Conservation (phyloP, 2,329 filamentous ascomycete species). For the Trichoderma endophyticum region DNA sequence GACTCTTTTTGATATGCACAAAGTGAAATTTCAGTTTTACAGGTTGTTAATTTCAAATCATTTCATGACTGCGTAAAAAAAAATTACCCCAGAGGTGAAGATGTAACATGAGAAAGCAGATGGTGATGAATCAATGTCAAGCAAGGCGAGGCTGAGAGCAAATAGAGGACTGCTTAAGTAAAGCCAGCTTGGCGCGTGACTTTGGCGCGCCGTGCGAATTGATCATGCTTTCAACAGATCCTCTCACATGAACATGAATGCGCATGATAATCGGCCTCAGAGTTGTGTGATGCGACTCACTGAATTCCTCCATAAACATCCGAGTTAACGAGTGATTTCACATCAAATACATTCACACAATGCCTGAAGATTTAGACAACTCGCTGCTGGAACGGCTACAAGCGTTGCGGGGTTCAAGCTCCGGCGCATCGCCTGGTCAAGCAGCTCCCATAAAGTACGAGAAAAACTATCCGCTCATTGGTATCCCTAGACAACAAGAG, state of each 20-base stretch:
- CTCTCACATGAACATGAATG: conserved; percentile 4
- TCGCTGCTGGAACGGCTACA: conserved; percentile 53
- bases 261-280: not conserved
- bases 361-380: conserved; percentile 41
- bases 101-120: not conserved
- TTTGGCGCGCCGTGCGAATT: not conserved
- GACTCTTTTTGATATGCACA: not conserved
- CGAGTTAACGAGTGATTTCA: not conserved
- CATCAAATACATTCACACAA: conserved; percentile 16
- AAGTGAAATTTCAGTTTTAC: not conserved
- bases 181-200: conserved; percentile 12
- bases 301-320: not conserved
- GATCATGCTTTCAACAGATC: not conserved
- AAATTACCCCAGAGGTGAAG: not conserved
- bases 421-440: conserved; percentile 33
- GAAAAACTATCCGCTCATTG: conserved; percentile 20
- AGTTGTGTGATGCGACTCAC: not conserved
- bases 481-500: not conserved
- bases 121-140: not conserved
- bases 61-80: not conserved
- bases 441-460: conserved; percentile 40
- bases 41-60: not conserved
- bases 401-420: conserved; percentile 41
- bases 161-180: not conserved
- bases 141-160: not conserved